Conservation (phyloP, 1,284 basidiomycete species). For the Austropuccinia psidii region DNA sequence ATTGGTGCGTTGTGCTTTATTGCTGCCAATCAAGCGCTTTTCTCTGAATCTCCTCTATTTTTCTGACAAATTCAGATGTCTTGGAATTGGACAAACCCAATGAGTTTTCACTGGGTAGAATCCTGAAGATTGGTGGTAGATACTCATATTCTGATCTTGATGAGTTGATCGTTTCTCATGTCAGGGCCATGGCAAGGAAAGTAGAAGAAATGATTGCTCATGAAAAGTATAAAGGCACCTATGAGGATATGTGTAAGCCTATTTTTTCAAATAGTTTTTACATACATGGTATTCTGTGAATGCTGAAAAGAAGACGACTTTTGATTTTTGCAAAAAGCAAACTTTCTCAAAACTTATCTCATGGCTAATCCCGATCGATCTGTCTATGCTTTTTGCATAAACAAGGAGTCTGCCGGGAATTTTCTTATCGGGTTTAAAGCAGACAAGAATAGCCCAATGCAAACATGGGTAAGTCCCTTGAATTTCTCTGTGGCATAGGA, state of each 20-base stretch:
- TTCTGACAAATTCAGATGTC: slow-evolving; percentile 61
- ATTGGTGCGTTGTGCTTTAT: slow-evolving; percentile 58
- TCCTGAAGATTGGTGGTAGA: slow-evolving; percentile 66
- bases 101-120: slow-evolving; percentile 58
- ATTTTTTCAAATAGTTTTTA: not conserved
- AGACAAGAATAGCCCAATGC: slow-evolving; percentile 66
- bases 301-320: not conserved
- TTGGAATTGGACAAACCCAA: slow-evolving; percentile 70
- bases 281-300: not conserved
- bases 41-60: slow-evolving; percentile 27
- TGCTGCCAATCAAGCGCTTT: not conserved
- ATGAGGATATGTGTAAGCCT: slow-evolving; percentile 78
- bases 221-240: slow-evolving; percentile 86
- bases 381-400: slow-evolving; percentile 91
- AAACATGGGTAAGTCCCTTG: slow-evolving; percentile 65
- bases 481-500: not conserved
- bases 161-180: slow-evolving; percentile 93
- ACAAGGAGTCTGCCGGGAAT: slow-evolving; percentile 80
- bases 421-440: slow-evolving; percentile 90
- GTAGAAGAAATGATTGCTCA: slow-evolving; percentile 92
- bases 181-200: slow-evolving; percentile 85
- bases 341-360: slow-evolving; percentile 80
- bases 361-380: slow-evolving; percentile 88
- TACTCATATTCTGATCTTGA: slow-evolving; percentile 91
- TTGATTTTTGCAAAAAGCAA: slow-evolving; percentile 53